Percentiles rank a stretch among this genome's conserved stretches.
phyloP scores from a whole-genome alignment of 495 filamentous ascomycete species.

The Hypomontagnella submonticulosa region DNA sequence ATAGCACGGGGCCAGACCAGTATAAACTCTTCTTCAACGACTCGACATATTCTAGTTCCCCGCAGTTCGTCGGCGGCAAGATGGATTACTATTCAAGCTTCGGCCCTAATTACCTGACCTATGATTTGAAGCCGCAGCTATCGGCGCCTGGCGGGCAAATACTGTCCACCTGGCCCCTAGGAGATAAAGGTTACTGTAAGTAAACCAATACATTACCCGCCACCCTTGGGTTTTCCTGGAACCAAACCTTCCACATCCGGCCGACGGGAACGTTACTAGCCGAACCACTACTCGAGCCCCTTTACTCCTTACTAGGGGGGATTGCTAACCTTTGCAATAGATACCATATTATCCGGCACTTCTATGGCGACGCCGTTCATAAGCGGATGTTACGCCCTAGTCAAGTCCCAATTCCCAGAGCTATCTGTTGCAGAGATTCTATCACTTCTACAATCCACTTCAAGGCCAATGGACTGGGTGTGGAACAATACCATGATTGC shows the following conservation, averaged over 20 bases:
- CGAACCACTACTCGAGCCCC: too few relatives aligned
- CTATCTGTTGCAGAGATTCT: slow-evolving; percentile 36
- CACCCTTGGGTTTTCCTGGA: too few relatives aligned
- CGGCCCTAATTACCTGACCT: slow-evolving; percentile 29
- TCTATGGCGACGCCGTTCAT: slow-evolving; percentile 47
- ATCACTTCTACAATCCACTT: slow-evolving; percentile 40
- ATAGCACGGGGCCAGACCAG: slow-evolving; percentile 15
- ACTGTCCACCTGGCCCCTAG: slow-evolving; percentile 42
- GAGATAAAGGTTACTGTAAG: slow-evolving; percentile 29
- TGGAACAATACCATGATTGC: slow-evolving; percentile 33
- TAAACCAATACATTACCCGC: too few relatives aligned
- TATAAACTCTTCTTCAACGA: slow-evolving; percentile 37
- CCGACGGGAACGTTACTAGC: too few relatives aligned
- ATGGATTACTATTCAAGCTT: slow-evolving; percentile 42
- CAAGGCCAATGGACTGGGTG: slow-evolving; percentile 32
- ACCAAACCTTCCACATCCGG: too few relatives aligned
- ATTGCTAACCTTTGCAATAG: too few relatives aligned
- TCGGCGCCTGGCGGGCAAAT: slow-evolving; percentile 40
- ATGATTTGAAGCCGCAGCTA: slow-evolving; percentile 39
- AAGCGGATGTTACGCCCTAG: slow-evolving; percentile 43
- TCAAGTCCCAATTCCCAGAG: slow-evolving; percentile 45
- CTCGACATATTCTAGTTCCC: slow-evolving; percentile 28
- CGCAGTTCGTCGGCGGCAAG: slow-evolving; percentile 17
- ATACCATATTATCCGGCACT: slow-evolving; percentile 41
- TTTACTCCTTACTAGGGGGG: too few relatives aligned